Conservation (phyloP, 2,329 filamentous ascomycete genomes). For the Blastomyces gilchristii region DNA sequence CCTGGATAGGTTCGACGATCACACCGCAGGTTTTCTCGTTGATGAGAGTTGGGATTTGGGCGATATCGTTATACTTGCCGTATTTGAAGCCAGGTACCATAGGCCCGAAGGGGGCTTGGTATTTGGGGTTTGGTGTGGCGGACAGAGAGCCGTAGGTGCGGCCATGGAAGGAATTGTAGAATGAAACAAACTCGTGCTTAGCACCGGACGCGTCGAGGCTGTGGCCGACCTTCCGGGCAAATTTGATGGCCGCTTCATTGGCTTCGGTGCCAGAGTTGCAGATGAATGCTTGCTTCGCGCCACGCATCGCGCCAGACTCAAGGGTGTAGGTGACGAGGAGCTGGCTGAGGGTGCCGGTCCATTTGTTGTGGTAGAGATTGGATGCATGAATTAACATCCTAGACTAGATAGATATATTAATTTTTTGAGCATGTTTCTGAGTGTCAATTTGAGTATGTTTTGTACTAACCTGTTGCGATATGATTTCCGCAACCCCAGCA, state of each 20-base stretch:
- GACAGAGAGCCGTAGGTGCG: constrained; percentile 90
- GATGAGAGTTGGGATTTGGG: constrained; percentile 59
- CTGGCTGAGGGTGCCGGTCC: constrained; percentile 83
- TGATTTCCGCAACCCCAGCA: constrained; percentile 60
- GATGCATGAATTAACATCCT: constrained; percentile 79
- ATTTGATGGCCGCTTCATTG: constrained; percentile 96
- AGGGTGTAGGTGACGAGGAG: constrained; percentile 71
- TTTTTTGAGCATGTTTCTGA: neutral
- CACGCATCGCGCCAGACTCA: constrained; percentile 70
- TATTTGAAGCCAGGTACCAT: constrained; percentile 92
- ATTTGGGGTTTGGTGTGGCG: constrained; percentile 97
- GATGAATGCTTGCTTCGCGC: constrained; percentile 71
- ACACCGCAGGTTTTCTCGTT: constrained; percentile 85
- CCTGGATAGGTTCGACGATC: constrained; percentile 93
- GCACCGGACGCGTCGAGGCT: constrained; percentile 56
- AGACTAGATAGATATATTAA: constrained; percentile 33
- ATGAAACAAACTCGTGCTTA: constrained; percentile 82
- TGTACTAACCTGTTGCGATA: constrained; percentile 60
- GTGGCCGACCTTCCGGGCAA: constrained; percentile 84
- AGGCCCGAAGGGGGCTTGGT: constrained; percentile 86
- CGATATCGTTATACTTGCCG: constrained; percentile 74
- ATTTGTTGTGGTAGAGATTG: constrained; percentile 94
- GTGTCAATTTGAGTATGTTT: constrained; percentile 1
- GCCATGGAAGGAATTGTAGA: constrained; percentile 87
- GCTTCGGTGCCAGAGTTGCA: constrained; percentile 96